These are phyloP conservation scores for Populus deltoides DNA, from an alignment of 345 rosid species.

Conservation along the genomic window DNA sequence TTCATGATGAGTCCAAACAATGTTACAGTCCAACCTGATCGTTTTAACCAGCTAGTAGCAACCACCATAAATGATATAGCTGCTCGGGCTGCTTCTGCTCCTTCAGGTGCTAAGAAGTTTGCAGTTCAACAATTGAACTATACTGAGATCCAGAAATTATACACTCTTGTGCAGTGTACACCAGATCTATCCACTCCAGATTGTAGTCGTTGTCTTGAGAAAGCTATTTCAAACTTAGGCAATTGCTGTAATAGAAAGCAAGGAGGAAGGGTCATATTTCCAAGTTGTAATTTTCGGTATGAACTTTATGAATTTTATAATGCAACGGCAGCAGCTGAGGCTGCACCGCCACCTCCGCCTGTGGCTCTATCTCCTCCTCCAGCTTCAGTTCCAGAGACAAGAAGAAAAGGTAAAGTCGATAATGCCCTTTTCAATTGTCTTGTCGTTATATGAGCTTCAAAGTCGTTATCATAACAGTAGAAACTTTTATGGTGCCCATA, in stretches of 20 bases:
- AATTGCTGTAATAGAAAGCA: conserved; percentile 20
- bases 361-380: conserved; percentile 15
- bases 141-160: conserved; percentile 25
- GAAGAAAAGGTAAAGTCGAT: conserved; percentile 13
- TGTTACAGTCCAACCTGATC: not conserved
- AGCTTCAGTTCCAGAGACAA: conserved; percentile 7
- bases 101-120: conserved; percentile 31
- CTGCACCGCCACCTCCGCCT: not conserved
- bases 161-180: conserved; percentile 49
- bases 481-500: too few species aligned
- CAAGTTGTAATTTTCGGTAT: conserved; percentile 45
- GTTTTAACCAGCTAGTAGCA: conserved; percentile 14
- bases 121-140: conserved; percentile 21
- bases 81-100: conserved; percentile 13
- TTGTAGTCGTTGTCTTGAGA: conserved; percentile 37
- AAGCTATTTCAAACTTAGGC: conserved; percentile 15
- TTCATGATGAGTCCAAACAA: not conserved
- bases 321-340: not conserved
- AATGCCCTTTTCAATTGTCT: too few species aligned
- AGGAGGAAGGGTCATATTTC: conserved; percentile 36
- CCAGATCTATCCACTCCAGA: conserved; percentile 36
- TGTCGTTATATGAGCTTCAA: not conserved
- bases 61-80: conserved; percentile 3
- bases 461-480: not conserved
- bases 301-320: conserved; percentile 38